These are phyloP conservation scores for Russula compacta DNA, from an alignment of 768 basidiomycete species.

Conservation along the genomic window DNA sequence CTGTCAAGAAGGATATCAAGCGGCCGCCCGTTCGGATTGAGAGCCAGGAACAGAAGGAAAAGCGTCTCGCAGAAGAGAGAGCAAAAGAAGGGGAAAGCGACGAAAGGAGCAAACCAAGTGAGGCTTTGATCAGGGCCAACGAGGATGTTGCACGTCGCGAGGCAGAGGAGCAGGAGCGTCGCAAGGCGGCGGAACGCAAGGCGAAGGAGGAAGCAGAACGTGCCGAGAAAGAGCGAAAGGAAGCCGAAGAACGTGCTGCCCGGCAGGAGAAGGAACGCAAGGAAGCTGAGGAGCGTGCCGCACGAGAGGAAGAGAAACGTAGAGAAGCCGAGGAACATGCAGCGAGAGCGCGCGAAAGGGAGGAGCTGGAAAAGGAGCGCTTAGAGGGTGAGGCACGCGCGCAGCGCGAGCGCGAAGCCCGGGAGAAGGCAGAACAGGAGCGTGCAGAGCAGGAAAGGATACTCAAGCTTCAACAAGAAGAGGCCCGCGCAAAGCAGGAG, in stretches of 20 bases:
- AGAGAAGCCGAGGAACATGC: constrained; percentile 32
- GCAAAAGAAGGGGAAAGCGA: constrained; percentile 40
- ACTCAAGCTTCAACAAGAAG: constrained; percentile 22
- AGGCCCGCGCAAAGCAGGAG: constrained; percentile 19
- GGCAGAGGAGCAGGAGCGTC: constrained; percentile 28
- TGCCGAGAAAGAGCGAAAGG: constrained; percentile 26
- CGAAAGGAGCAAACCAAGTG: constrained; percentile 33
- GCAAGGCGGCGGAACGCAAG: constrained; percentile 32
- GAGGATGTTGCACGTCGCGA: constrained; percentile 22
- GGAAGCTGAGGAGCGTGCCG: constrained; percentile 29
- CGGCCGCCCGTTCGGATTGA: constrained; percentile 50
- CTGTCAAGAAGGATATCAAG: constrained; percentile 17
- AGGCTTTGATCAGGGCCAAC: constrained; percentile 21
- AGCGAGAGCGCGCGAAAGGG: constrained; percentile 21
- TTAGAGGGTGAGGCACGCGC: constrained; percentile 9
- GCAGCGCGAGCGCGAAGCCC: constrained; percentile 29
- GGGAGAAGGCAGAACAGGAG: constrained; percentile 37
- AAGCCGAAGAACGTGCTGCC: constrained; percentile 20
- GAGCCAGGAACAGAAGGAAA: constrained; percentile 46
- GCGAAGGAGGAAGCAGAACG: constrained; percentile 37
- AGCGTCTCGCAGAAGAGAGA: constrained; percentile 38
- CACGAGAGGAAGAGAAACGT: constrained; percentile 34
- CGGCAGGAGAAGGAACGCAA: constrained; percentile 25
- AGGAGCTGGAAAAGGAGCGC: constrained; percentile 23
- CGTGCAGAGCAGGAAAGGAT: constrained; percentile 31